Base-by-base conservation (phyloP, 352 stramenopile genomes). In the Phytophthora niederhauseri region DNA sequence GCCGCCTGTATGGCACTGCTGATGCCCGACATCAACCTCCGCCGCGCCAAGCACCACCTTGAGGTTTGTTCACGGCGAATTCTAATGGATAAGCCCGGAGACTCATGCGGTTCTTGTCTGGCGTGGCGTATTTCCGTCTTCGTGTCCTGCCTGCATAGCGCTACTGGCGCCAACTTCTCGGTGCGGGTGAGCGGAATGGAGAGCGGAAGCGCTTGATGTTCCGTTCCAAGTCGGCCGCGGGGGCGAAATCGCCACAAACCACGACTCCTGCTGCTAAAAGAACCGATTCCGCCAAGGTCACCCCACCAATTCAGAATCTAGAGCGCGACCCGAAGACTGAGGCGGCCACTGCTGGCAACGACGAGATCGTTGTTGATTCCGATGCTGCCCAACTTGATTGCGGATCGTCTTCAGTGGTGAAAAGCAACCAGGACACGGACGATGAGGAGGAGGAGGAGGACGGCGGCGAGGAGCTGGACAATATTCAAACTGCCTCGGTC, bases 1-100 rank as follows among this genome's bases (percentile, higher is more conserved):
- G 49, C 46, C 22, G 41, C 43, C 20, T 60, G 63, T 48, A 91
- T 90, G 80, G 60, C 80, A 53, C 57, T 90, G 56, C 66, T 89
- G 52, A 89, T 91, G 80, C 82, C 82, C 26, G 82, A 91, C 65
- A 87, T 90, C 55, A 86, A 88, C 28, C 77, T 94, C 31, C 84
- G 84, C 8, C 84, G 80, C 11, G 84, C 75, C 20, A 84, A 86
- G n/a, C 73, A 68, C 52, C 75, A 75, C 56, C 68, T 91, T 24
- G 76, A 91, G 73, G 85, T 91, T 56, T 36, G 74, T 71, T 15
- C 12, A 6, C 36, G 36, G 1, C 4, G 36, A 43, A 43, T 43
- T 6, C 2, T n/a, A 12, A n/a, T n/a, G 12, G 6, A 8, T 19
- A 24, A 43, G 3, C 36, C 20, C 17, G 6, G 17, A 22, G 41